phyloP scores from a whole-genome alignment of 768 basidiomycete species.

The Rhodotorula graminis region DNA sequence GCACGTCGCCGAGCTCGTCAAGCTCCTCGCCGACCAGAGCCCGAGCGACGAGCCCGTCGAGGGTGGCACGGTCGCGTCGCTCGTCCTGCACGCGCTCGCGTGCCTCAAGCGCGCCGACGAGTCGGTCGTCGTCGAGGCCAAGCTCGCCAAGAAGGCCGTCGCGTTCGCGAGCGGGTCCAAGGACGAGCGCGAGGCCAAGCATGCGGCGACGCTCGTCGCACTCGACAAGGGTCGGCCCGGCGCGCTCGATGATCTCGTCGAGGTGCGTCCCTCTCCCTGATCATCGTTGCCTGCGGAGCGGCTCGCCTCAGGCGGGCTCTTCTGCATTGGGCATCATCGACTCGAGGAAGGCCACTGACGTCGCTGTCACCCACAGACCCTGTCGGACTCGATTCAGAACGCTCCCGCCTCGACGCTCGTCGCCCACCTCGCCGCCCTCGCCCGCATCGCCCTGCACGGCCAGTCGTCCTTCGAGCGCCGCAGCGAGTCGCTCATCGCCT shows the following conservation, averaged over 20 bases:
- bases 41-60: slow-evolving; percentile 37
- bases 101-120: slow-evolving; percentile 18
- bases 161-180: slow-evolving; percentile 7
- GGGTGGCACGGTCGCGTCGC: slow-evolving; percentile 53
- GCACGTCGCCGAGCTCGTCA: slow-evolving; percentile 70
- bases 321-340: no score
- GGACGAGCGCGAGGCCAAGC: slow-evolving; percentile 29
- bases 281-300: no score
- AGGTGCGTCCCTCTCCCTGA: slow-evolving; percentile 9
- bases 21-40: slow-evolving; percentile 65
- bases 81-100: slow-evolving; percentile 51
- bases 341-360: background rate
- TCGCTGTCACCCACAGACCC: slow-evolving; percentile 52
- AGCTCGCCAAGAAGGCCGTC: slow-evolving; percentile 12
- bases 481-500: slow-evolving; percentile 68
- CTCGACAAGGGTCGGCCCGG: slow-evolving; percentile 11
- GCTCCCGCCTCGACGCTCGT: slow-evolving; percentile 56
- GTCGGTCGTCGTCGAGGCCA: slow-evolving; percentile 7
- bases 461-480: slow-evolving; percentile 71
- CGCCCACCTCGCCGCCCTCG: slow-evolving; percentile 65
- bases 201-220: slow-evolving; percentile 42
- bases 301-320: no score
- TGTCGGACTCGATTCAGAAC: slow-evolving; percentile 56
- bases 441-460: slow-evolving; percentile 64
- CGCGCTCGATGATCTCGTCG: slow-evolving; percentile 30